Conservation (phyloP, 2,329 filamentous ascomycete genomes). For the Sporothrix sp. region DNA sequence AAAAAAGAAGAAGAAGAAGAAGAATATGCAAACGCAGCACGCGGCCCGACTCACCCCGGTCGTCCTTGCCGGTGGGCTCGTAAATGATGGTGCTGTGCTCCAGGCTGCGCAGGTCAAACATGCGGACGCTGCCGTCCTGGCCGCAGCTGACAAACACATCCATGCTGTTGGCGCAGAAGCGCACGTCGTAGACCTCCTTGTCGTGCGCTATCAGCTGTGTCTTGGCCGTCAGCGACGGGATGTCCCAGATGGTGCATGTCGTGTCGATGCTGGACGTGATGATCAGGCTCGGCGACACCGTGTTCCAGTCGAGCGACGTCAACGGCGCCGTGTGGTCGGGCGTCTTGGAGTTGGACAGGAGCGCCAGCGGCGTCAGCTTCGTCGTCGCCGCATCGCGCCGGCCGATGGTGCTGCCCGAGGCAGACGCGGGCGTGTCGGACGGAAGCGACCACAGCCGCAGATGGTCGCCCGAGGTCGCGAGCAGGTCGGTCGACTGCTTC, state of each 20-base stretch:
- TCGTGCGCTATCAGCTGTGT: constrained; percentile 97
- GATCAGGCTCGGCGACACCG: constrained; percentile 88
- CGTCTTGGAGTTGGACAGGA: constrained; percentile 95
- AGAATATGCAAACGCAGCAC: too few relatives aligned
- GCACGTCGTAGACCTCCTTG: constrained; percentile 97
- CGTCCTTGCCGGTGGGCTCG: constrained; percentile 83
- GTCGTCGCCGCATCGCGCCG: constrained; percentile 46
- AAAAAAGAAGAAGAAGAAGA: not conserved
- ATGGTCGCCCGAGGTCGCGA: constrained; percentile 93
- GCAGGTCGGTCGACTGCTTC: constrained; percentile 88
- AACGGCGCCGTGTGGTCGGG: constrained; percentile 95
- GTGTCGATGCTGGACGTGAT: constrained; percentile 99
- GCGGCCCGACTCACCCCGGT: constrained; percentile 46
- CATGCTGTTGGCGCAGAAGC: constrained; percentile 96
- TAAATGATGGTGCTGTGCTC: constrained; percentile 99
- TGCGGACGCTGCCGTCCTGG: constrained; percentile 92
- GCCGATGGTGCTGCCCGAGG: constrained; percentile 37
- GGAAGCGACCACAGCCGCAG: constrained; percentile 89
- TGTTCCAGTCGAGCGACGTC: constrained; percentile 97
- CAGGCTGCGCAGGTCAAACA: constrained; percentile 94
- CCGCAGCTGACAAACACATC: constrained; percentile 98
- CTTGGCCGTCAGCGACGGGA: constrained; percentile 93
- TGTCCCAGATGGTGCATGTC: constrained; percentile 99
- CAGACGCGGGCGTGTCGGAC: constrained; percentile 48
- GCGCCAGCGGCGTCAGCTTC: constrained; percentile 84